phyloP scores from a whole-genome alignment of 2,329 filamentous ascomycete species.

The Diaporthe caulivora region DNA sequence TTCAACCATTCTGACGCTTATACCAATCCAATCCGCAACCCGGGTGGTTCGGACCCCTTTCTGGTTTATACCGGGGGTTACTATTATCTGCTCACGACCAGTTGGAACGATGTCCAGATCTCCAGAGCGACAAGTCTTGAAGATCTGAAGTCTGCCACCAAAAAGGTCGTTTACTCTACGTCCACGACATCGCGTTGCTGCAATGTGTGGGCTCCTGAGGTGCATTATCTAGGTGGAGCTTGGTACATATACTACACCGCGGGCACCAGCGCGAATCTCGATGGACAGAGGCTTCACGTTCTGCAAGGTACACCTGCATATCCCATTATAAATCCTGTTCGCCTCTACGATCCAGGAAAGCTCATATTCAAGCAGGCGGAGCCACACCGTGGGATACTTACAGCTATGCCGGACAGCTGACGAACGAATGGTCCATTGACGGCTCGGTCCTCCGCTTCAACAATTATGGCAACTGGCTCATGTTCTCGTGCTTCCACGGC shows the following conservation, averaged over 20 bases:
- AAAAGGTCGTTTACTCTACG: slow-evolving; percentile 64
- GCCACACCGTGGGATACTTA: slow-evolving; percentile 64
- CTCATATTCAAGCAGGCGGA: slow-evolving; percentile 54
- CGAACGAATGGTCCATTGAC: slow-evolving; percentile 65
- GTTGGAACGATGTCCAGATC: slow-evolving; percentile 68
- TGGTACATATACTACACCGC: slow-evolving; percentile 72
- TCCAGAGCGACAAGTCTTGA: slow-evolving; percentile 65
- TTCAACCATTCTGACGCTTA: slow-evolving; percentile 50
- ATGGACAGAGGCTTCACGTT: slow-evolving; percentile 64
- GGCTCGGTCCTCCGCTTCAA: slow-evolving; percentile 63
- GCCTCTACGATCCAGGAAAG: not conserved
- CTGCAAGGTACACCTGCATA: slow-evolving; percentile 56
- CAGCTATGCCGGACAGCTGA: slow-evolving; percentile 61
- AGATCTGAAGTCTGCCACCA: slow-evolving; percentile 65
- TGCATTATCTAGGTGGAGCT: slow-evolving; percentile 61
- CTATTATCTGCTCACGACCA: slow-evolving; percentile 69
- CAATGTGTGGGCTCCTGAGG: slow-evolving; percentile 70
- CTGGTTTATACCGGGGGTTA: slow-evolving; percentile 65
- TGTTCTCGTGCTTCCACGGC: slow-evolving; percentile 65
- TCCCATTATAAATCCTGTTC: not conserved
- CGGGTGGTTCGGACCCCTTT: slow-evolving; percentile 65
- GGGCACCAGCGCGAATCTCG: slow-evolving; percentile 58
- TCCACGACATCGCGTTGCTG: slow-evolving; percentile 60
- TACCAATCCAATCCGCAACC: slow-evolving; percentile 64
- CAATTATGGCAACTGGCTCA: slow-evolving; percentile 62